Evolutionary conservation across 192 early-diverging fungal species (phyloP).

Genomic region (Linnemannia schmuckeri): DNA sequence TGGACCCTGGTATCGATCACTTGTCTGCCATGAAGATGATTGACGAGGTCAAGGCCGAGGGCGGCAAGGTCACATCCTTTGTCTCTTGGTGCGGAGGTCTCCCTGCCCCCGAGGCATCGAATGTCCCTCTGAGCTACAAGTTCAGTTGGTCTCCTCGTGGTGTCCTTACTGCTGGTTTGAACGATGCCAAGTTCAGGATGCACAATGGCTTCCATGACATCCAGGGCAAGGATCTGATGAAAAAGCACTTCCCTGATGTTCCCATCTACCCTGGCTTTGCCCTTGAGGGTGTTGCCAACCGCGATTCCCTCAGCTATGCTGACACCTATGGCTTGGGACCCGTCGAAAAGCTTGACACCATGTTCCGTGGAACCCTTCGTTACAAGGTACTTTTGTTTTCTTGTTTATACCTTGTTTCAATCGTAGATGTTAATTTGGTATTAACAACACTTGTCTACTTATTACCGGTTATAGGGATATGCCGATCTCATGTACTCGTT

Average conservation of each 20-base stretch:
- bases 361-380: constrained; percentile 96
- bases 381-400: constrained; percentile 63
- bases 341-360: constrained; percentile 79
- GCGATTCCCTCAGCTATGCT: constrained; percentile 92
- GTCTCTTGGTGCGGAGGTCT: constrained; percentile 98
- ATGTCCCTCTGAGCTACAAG: constrained; percentile 94
- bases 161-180: constrained; percentile 90
- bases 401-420: too few relatives aligned
- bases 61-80: constrained; percentile 81
- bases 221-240: constrained; percentile 75
- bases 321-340: constrained; percentile 87
- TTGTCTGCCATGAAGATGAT: constrained; percentile 97
- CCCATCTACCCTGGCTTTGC: constrained; percentile 88
- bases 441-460: too few relatives aligned
- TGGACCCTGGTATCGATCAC: constrained; percentile 99
- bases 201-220: constrained; percentile 70
- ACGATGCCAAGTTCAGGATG: constrained; percentile 85
- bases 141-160: constrained; percentile 96
- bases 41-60: constrained; percentile 83
- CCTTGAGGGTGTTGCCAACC: constrained; percentile 95
- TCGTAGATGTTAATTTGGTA: too few relatives aligned
- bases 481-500: constrained; percentile 88
- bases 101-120: constrained; percentile 91
- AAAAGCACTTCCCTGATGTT: constrained; percentile 77
- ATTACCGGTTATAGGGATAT: constrained; percentile 68